Conservation (phyloP, 2,329 filamentous ascomycete genomes). For the Trichoderma endophyticum region DNA sequence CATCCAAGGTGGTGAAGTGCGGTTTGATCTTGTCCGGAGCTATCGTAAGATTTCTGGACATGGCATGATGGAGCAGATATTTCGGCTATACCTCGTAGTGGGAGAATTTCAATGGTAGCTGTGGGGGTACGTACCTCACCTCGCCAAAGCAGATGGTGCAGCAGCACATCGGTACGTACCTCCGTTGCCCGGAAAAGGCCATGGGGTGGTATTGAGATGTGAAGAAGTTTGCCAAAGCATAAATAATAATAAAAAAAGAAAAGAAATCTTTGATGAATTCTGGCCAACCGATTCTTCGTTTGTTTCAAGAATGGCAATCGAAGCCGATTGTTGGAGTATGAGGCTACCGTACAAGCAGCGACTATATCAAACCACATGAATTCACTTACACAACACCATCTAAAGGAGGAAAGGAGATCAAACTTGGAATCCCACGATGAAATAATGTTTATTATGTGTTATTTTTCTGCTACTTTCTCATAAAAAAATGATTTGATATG, state of each 20-base stretch:
- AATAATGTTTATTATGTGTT: too few species aligned
- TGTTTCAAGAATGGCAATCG: not conserved
- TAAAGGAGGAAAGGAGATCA: too few species aligned
- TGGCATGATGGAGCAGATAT: slow-evolving; percentile 12
- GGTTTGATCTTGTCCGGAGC: not conserved
- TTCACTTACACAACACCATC: too few species aligned
- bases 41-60: slow-evolving; percentile 20
- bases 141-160: not conserved
- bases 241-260: too few species aligned
- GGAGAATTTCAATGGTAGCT: slow-evolving; percentile 10
- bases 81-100: slow-evolving; percentile 17
- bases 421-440: too few species aligned
- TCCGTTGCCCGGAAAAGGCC: not conserved
- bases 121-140: slow-evolving; percentile 13
- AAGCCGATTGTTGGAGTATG: not conserved
- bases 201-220: not conserved
- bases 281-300: not conserved
- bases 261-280: not conserved
- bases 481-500: too few species aligned
- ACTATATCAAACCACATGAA: too few species aligned
- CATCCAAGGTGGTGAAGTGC: slow-evolving; percentile 5
- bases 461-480: too few species aligned
- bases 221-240: not conserved
- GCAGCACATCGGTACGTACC: not conserved
- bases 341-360: not conserved